These are phyloP conservation scores for Pseudocercospora pini-densiflorae DNA, from an alignment of 2,329 filamentous ascomycete genomes.

Conservation along the genomic window DNA sequence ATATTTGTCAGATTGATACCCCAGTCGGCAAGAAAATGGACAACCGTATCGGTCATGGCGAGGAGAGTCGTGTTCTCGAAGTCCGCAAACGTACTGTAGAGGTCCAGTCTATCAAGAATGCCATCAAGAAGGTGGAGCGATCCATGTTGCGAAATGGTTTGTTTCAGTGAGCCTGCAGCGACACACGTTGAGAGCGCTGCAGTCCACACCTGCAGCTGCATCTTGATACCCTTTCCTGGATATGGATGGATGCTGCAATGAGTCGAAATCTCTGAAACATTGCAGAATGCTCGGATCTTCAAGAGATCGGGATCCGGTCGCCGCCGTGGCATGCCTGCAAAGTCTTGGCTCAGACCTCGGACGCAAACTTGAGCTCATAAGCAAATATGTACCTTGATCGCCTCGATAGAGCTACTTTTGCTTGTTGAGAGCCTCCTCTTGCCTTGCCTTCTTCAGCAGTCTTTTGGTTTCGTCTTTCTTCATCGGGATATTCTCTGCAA, in stretches of 20 bases:
- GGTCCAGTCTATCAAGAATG: slow-evolving; percentile 21
- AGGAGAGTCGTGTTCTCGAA: slow-evolving; percentile 21
- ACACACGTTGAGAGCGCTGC: background rate
- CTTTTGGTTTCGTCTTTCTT: slow-evolving; percentile 36
- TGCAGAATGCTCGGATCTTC: background rate
- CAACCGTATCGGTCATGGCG: slow-evolving; percentile 24
- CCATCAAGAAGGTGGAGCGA: slow-evolving; percentile 23
- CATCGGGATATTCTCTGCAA: slow-evolving; percentile 31
- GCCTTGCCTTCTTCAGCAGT: slow-evolving; percentile 30
- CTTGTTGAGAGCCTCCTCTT: slow-evolving; percentile 18
- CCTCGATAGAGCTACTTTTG: background rate
- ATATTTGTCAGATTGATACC: slow-evolving; percentile 28
- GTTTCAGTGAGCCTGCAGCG: slow-evolving; percentile 49
- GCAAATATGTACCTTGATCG: too few species aligned
- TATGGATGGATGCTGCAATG: too few species aligned
- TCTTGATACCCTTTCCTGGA: background rate
- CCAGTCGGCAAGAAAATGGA: slow-evolving; percentile 14
- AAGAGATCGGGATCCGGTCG: background rate
- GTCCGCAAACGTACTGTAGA: slow-evolving; percentile 20
- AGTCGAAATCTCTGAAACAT: too few species aligned
- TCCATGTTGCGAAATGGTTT: slow-evolving; percentile 9
- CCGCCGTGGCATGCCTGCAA: background rate
- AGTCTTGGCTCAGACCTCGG: background rate
- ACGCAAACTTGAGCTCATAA: too few species aligned
- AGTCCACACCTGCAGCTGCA: background rate